These are phyloP conservation scores for Inonotus obliquus DNA, from an alignment of 1,284 basidiomycete genomes.

Conservation along the genomic window DNA sequence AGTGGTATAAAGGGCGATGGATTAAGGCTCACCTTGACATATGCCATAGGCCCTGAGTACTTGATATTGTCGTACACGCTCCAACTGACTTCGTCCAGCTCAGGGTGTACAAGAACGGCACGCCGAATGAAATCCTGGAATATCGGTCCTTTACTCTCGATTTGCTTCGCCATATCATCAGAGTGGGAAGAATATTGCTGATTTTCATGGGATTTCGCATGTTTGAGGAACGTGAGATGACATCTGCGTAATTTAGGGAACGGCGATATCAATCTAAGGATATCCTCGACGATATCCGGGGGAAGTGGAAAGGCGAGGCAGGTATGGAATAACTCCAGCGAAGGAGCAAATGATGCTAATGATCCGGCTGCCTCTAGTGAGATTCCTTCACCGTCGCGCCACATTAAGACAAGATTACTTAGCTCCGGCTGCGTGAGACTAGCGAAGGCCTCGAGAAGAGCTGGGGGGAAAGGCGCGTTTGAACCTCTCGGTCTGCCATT, in stretches of 20 bases:
- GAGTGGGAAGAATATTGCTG: background rate
- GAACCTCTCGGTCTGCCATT: constrained; percentile 13
- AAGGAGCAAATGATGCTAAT: background rate
- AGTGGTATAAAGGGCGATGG: background rate
- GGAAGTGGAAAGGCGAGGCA: constrained; percentile 6
- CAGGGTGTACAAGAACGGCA: background rate
- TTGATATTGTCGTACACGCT: constrained; percentile 12
- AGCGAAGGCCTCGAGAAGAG: constrained; percentile 1
- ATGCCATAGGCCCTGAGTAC: constrained; percentile 3
- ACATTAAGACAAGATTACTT: constrained; percentile 5
- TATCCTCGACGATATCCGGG: background rate
- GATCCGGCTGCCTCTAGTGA: background rate
- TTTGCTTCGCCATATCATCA: background rate
- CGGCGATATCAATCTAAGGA: constrained; percentile 3
- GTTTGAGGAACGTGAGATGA: constrained; percentile 13
- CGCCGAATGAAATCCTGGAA: constrained; percentile 8
- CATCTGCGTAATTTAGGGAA: constrained; percentile 9
- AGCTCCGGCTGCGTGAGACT: constrained; percentile 1
- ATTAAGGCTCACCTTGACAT: constrained; percentile 2
- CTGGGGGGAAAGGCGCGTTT: constrained; percentile 4
- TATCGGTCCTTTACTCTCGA: background rate
- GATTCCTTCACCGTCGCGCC: constrained; percentile 11
- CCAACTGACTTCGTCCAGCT: constrained; percentile 15
- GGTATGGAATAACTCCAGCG: constrained; percentile 8
- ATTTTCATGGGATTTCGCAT: background rate